phyloP scores from a whole-genome alignment of 176 grass and related monocot genomes.

The Neostapfia colusana region DNA sequence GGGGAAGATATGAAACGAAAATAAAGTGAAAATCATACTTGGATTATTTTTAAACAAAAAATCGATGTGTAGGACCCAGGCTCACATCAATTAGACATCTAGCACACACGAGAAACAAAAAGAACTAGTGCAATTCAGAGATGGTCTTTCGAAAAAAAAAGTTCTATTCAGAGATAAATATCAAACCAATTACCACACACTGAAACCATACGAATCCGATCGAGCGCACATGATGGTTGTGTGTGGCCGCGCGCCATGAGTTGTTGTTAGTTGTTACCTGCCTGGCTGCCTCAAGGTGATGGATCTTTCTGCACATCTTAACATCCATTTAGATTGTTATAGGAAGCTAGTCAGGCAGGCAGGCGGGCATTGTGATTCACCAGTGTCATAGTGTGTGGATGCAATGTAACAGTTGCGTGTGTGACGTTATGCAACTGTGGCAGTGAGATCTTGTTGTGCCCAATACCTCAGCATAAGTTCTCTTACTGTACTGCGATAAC shows the following conservation, averaged over 20 bases:
- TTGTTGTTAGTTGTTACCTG: not conserved
- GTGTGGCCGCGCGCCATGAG: too few relatives aligned
- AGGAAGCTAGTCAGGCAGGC: not conserved
- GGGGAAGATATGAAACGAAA: not conserved
- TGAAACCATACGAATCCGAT: too few relatives aligned
- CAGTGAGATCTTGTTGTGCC: not conserved
- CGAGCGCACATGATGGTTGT: too few relatives aligned
- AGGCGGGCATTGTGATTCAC: not conserved
- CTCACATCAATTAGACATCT: too few relatives aligned
- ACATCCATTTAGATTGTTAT: not conserved
- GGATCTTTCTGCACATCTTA: not conserved
- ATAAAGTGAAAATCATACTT: not conserved
- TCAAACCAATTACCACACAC: too few relatives aligned
- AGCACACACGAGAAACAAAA: too few relatives aligned
- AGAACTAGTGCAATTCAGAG: too few relatives aligned
- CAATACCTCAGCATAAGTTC: not conserved
- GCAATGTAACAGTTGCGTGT: constrained; percentile 9
- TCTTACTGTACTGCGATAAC: not conserved
- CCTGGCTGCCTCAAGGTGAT: not conserved
- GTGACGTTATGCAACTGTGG: not conserved
- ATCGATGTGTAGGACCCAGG: too few relatives aligned
- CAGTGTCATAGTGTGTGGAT: not conserved
- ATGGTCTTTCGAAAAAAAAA: too few relatives aligned
- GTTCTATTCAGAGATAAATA: too few relatives aligned
- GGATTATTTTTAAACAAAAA: too few relatives aligned